Conservation (phyloP, 1,284 basidiomycete genomes). For the Golubevia pallescens region DNA sequence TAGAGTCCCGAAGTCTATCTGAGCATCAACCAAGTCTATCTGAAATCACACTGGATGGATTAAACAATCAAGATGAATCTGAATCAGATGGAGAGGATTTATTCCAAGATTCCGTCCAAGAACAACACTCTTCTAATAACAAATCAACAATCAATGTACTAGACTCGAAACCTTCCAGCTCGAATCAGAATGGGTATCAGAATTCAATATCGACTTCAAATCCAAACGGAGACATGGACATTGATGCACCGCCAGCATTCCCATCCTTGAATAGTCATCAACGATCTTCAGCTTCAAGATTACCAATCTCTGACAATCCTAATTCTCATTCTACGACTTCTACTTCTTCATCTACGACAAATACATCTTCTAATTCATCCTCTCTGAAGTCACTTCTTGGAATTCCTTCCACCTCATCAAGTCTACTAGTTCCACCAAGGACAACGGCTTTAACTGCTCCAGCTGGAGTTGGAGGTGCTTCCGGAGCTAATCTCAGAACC, state of each 20-base stretch:
- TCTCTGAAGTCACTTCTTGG: too few relatives aligned
- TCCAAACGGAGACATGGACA: conserved; percentile 67
- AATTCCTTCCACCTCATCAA: conserved; percentile 64
- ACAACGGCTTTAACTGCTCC: conserved; percentile 33
- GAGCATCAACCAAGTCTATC: too few relatives aligned
- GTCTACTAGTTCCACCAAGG: conserved; percentile 38
- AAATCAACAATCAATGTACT: too few relatives aligned
- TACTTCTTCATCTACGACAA: conserved; percentile 26
- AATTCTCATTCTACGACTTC: conserved; percentile 13
- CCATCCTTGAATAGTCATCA: conserved; percentile 82
- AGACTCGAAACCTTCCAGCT: too few relatives aligned
- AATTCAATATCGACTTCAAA: not conserved
- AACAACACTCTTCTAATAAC: too few relatives aligned
- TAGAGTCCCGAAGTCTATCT: too few relatives aligned
- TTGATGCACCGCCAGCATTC: conserved; percentile 80
- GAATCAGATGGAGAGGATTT: too few relatives aligned
- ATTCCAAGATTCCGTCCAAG: too few relatives aligned
- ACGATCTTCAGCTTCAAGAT: conserved; percentile 66
- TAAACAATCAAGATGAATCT: too few relatives aligned
- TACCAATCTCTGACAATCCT: not conserved
- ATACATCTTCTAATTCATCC: conserved; percentile 24
- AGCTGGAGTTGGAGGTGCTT: conserved; percentile 34
- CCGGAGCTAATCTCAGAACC: conserved; percentile 3
- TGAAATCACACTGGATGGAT: too few relatives aligned
- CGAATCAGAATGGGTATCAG: too few relatives aligned